Conservation (phyloP, 805 yeast genomes). For the Nakazawaea holstii region DNA sequence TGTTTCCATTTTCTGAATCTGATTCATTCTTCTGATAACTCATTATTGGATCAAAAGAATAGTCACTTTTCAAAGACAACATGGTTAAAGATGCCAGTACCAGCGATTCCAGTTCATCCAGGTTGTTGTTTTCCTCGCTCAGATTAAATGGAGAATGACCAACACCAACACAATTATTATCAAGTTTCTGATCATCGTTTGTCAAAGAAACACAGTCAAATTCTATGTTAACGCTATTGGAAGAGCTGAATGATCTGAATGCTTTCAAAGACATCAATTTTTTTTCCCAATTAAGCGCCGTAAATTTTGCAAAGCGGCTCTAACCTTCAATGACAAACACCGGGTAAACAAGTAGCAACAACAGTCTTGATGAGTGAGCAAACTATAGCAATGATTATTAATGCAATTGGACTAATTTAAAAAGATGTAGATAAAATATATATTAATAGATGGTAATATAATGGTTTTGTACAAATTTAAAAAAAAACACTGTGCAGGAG, state of each 20-base stretch:
- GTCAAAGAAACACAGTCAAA: background rate
- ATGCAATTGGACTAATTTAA: background rate
- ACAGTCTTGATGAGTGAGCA: too few species aligned
- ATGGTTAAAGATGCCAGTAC: background rate
- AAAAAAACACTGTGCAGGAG: too few species aligned
- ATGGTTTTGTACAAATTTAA: too few species aligned
- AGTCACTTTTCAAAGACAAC: background rate
- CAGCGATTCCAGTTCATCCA: too few species aligned
- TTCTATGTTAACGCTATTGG: background rate
- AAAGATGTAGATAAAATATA: too few species aligned
- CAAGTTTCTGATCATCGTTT: conserved; percentile 4
- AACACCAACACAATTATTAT: conserved; percentile 3
- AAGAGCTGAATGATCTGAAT: background rate
- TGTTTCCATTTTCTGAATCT: background rate
- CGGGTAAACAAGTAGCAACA: too few species aligned
- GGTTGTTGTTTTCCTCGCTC: background rate
- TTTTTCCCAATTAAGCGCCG: too few species aligned
- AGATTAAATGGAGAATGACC: conserved; percentile 1
- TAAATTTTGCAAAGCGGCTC: too few species aligned
- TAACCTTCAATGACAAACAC: too few species aligned
- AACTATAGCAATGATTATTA: too few species aligned
- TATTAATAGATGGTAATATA: too few species aligned
- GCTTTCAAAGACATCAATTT: background rate
- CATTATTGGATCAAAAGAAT: background rate
- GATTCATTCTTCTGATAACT: background rate